A percentile compares a stretch with the other conserved stretches of the same genome.
These are phyloP conservation scores for Pseudisothecium myosuroides DNA, from an alignment of 225 moss, liverwort and hornwort species.

Conservation along the genomic window DNA sequence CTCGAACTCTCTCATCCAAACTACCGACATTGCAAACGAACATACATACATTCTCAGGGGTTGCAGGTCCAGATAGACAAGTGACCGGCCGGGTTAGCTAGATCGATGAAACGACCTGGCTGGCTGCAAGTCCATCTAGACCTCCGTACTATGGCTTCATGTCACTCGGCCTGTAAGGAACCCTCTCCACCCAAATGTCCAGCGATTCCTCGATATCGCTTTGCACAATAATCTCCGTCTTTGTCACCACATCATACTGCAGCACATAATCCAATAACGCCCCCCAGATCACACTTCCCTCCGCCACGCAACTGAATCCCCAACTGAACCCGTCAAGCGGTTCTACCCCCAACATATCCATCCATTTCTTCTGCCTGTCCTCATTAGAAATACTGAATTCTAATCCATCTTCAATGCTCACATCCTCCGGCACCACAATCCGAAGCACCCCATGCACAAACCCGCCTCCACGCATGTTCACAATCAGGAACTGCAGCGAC, in stretches of 20 bases:
- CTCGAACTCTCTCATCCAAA: background rate
- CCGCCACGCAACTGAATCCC: background rate
- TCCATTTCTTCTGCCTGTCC: fast-evolving
- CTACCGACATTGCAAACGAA: background rate
- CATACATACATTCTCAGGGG: too few species aligned
- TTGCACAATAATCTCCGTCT: background rate
- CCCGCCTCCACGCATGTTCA: background rate
- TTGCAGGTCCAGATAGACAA: too few species aligned
- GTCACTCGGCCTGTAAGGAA: background rate
- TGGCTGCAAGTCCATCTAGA: background rate
- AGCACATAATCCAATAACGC: background rate
- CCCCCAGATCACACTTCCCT: background rate
- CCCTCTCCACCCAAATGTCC: fast-evolving
- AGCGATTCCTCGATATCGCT: fast-evolving
- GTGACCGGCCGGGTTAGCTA: background rate
- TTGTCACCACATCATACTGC: background rate
- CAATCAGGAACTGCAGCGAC: background rate
- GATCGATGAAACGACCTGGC: background rate
- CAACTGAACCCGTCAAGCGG: fast-evolving
- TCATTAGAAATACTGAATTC: too few species aligned
- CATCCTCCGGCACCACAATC: background rate
- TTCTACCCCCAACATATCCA: background rate
- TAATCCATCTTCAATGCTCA: background rate
- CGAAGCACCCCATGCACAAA: background rate
- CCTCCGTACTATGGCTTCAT: background rate